Conservation (phyloP, 371 early-diverging fungal species). For the Mortierella sp. region DNA sequence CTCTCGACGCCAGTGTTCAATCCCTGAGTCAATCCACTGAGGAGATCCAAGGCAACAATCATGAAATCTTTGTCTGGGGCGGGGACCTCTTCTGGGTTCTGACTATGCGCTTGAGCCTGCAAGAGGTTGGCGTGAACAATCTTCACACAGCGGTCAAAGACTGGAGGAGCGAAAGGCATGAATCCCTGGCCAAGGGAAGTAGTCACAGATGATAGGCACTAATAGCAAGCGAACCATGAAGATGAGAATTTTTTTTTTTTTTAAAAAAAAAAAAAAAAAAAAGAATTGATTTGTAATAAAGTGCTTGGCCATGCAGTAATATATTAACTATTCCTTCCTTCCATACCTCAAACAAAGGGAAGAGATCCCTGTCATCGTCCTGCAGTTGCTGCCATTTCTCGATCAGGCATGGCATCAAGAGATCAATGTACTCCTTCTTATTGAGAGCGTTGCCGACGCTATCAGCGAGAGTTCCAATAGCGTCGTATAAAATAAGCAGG, state of each 20-base stretch:
- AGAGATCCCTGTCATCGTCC: slow-evolving; percentile 88
- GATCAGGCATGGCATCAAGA: slow-evolving; percentile 89
- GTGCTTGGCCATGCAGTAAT: no score
- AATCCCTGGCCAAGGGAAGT: slow-evolving; percentile 89
- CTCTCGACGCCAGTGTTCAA: slow-evolving; percentile 80
- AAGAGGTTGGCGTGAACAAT: slow-evolving; percentile 83
- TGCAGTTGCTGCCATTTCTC: slow-evolving; percentile 82
- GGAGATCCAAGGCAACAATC: slow-evolving; percentile 94
- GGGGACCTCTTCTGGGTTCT: slow-evolving; percentile 72
- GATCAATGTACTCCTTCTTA: slow-evolving; percentile 77
- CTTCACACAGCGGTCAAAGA: slow-evolving; percentile 88
- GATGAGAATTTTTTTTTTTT: not conserved
- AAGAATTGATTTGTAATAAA: no score
- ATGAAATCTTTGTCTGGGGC: slow-evolving; percentile 93
- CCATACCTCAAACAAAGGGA: slow-evolving; percentile 90
- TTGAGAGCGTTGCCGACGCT: slow-evolving; percentile 86
- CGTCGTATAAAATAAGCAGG: slow-evolving; percentile 91
- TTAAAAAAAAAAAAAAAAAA: not conserved
- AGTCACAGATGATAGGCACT: slow-evolving; percentile 91
- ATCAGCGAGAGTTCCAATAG: slow-evolving; percentile 94
- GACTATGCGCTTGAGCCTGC: slow-evolving; percentile 69
- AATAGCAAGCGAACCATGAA: not conserved
- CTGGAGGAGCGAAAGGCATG: slow-evolving; percentile 83
- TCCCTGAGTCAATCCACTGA: slow-evolving; percentile 93
- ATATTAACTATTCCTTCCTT: no score